Evolutionary conservation across 306 rosid genomes (phyloP).

Genomic region (Senna siamea): DNA sequence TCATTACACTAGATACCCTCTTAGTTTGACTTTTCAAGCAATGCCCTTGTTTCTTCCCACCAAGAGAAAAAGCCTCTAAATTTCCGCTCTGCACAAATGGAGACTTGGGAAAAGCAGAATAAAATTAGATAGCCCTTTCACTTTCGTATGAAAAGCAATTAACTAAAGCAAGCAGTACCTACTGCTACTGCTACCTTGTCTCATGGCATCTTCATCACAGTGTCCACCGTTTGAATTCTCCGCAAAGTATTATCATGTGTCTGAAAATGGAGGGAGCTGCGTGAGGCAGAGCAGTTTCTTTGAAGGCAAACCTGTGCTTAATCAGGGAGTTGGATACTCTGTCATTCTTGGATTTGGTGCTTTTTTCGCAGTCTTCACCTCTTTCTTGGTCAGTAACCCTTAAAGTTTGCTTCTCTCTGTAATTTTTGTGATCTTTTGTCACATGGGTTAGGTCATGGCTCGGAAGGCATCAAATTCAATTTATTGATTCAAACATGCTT

Average conservation of each 20-base stretch:
- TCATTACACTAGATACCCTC: conserved; percentile 26
- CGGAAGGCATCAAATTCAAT: not conserved
- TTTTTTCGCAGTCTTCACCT: conserved; percentile 88
- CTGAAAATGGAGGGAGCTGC: conserved; percentile 60
- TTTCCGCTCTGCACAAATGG: conserved; percentile 25
- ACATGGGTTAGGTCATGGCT: not conserved
- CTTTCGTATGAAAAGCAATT: not conserved
- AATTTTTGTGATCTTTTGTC: conserved; percentile 10
- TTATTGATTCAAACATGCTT: conserved; percentile 26
- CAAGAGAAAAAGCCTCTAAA: conserved; percentile 37
- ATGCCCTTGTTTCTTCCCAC: not conserved
- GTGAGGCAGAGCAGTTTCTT: conserved; percentile 88
- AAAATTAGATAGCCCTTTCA: not conserved
- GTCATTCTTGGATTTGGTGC: conserved; percentile 94
- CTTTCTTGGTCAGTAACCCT: conserved; percentile 64
- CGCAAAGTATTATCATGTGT: conserved; percentile 59
- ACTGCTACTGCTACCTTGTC: not conserved
- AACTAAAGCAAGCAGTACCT: conserved; percentile 23
- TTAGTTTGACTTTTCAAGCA: conserved; percentile 44
- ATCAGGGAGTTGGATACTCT: conserved; percentile 83
- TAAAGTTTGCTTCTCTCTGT: not conserved
- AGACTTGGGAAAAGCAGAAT: not conserved
- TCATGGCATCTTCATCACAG: conserved; percentile 52
- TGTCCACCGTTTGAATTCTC: conserved; percentile 87
- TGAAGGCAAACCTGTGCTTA: conserved; percentile 76